phyloP scores from a whole-genome alignment of 75 land plant species.

The Azolla pinnata region DNA sequence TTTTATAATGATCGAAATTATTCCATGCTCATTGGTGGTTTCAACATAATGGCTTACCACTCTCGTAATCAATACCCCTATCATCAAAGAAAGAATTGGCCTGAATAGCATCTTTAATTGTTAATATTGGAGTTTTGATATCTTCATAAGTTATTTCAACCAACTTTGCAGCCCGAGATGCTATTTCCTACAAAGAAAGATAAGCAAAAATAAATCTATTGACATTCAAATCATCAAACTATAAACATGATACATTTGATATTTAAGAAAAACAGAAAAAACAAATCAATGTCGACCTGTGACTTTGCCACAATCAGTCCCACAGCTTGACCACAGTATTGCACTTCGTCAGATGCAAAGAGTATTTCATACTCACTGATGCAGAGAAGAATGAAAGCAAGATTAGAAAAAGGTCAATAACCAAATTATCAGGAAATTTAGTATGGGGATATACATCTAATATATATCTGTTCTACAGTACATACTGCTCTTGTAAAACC shows the following conservation, averaged over 20 bases:
- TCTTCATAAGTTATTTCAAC: conserved; percentile 23
- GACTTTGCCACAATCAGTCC: conserved; percentile 31
- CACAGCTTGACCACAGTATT: conserved; percentile 30
- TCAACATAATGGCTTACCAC: conserved; percentile 22
- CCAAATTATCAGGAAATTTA: no score
- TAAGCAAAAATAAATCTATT: neutral
- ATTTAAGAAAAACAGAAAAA: no score
- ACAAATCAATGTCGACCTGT: conserved; percentile 19
- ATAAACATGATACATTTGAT: no score
- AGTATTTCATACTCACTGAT: conserved; percentile 31
- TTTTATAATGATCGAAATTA: no score
- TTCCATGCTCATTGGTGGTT: no score
- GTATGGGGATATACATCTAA: no score
- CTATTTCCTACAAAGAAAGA: conserved; percentile 13
- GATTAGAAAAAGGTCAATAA: no score
- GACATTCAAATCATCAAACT: neutral
- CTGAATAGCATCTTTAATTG: conserved; percentile 37
- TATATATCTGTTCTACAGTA: no score
- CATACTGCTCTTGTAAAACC: no score
- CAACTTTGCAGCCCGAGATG: conserved; percentile 29
- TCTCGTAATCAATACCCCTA: conserved; percentile 16
- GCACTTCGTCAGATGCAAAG: conserved; percentile 22
- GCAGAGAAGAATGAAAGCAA: neutral
- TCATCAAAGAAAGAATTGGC: conserved; percentile 26
- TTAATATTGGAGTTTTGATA: conserved; percentile 24